These are phyloP conservation scores for Trametes gibbosa DNA, from an alignment of 768 basidiomycete species.

Conservation along the genomic window DNA sequence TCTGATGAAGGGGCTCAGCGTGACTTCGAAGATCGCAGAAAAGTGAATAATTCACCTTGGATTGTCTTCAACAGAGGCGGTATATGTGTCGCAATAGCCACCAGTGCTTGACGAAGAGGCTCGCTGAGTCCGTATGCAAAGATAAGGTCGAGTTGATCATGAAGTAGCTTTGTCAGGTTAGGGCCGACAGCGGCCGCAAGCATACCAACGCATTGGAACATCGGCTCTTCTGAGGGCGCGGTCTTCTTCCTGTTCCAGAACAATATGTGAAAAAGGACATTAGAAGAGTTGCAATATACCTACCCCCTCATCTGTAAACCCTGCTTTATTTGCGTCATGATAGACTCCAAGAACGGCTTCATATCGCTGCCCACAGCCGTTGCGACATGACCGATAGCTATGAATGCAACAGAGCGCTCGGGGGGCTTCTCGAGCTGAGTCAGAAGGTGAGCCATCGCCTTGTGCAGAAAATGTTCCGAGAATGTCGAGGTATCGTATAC, in stretches of 20 bases:
- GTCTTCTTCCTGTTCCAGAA: conserved; percentile 65
- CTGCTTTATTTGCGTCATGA: conserved; percentile 85
- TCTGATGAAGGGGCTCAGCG: conserved; percentile 44
- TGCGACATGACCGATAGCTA: conserved; percentile 95
- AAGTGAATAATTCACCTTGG: conserved; percentile 56
- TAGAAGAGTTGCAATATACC: conserved; percentile 21
- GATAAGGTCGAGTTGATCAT: conserved; percentile 97
- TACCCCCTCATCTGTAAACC: conserved; percentile 89
- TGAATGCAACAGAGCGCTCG: conserved; percentile 90
- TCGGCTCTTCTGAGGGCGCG: conserved; percentile 89
- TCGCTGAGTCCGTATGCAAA: conserved; percentile 92
- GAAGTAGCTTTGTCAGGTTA: conserved; percentile 90
- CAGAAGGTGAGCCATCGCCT: conserved; percentile 89
- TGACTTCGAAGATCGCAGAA: not conserved
- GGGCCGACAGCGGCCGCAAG: conserved; percentile 93
- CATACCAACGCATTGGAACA: conserved; percentile 98
- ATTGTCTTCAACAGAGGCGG: conserved; percentile 89
- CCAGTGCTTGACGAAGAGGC: conserved; percentile 79
- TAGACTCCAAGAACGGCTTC: conserved; percentile 91
- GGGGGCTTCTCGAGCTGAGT: conserved; percentile 84
- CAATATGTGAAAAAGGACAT: not conserved
- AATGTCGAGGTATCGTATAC: conserved; percentile 94
- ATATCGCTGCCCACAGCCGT: conserved; percentile 90
- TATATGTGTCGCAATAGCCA: conserved; percentile 81
- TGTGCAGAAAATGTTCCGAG: conserved; percentile 86